Evolutionary conservation across 768 basidiomycete species (phyloP), one percentile per base, ranked within the genome.

Genomic region (Leucocoprinus sp.): DNA sequence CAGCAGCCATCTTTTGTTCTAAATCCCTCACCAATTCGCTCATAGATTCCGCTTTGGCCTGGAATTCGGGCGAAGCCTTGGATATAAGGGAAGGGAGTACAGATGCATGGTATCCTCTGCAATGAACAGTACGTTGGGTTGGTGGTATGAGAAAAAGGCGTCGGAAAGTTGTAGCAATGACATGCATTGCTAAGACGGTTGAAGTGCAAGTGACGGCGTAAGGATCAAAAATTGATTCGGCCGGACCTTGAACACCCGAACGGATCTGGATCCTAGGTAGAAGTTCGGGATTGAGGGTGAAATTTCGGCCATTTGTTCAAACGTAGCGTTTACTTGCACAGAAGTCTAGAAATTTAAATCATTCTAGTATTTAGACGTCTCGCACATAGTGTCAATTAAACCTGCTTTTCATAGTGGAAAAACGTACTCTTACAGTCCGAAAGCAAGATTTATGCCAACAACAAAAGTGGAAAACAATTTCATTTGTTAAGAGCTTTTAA

Each of bases 21-120:
- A 89, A 53, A 47, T 84, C 79, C 0, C 71, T 66, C 3, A 91
- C 76, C 17, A 90, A 65, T 18, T 63, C 66, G 47, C 84, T 74
- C 88, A 93, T 89, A 29, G 77, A 71, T 31, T 75, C 66, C 0
- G 81, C 65, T 52, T 80, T 87, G 6, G 72, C 70, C 23, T 64
- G 62, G 62, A 91, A 93, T 55, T 89, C 86, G 6, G 82, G 77
- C 2, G 84, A 78, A 2, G 76, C 58, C 2, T 80, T 69, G 12
- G 86, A 87, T 42, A 90, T 56, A 34, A 79, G 63, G 7, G 84
- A 84, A 0, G 89, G 84, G 17, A 92, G 70, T 11, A 85, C 75
- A 1, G 82, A 75, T 12, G 81, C 74, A 74, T 89, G 83, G 59
- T 86, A 86, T 2, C 24, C 33, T 55, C 49, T 54, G 23, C 23